Conservation (phyloP, 371 early-diverging fungal genomes). For the Haplosporangium sp. region DNA sequence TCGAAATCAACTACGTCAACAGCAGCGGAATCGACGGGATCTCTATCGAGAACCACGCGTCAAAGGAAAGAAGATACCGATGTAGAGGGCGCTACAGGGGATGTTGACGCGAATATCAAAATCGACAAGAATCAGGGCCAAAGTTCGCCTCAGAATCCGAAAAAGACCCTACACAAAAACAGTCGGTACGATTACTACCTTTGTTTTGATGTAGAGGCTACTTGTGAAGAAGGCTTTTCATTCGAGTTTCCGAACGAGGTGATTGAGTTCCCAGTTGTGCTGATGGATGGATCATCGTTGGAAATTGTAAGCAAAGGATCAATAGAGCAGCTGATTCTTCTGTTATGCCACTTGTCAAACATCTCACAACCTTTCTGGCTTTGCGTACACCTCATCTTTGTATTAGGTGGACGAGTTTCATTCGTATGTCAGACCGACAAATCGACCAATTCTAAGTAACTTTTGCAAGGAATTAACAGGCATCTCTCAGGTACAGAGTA, state of each 20-base stretch:
- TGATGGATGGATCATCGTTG: constrained; percentile 69
- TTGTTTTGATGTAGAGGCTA: constrained; percentile 88
- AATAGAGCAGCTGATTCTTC: constrained; percentile 7
- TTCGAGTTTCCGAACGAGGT: constrained; percentile 79
- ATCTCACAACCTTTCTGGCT: not conserved
- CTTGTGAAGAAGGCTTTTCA: constrained; percentile 72
- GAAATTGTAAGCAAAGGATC: constrained; percentile 60
- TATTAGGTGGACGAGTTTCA: constrained; percentile 75
- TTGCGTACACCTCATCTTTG: not conserved
- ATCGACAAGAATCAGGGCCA: not conserved
- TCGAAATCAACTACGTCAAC: too few species aligned
- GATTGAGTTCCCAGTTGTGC: constrained; percentile 86
- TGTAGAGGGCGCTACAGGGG: not conserved
- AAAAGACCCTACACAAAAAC: constrained; percentile 15
- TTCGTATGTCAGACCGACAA: constrained; percentile 76
- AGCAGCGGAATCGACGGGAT: too few species aligned
- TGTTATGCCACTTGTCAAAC: not conserved
- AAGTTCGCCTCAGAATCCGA: not conserved
- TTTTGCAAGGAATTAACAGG: constrained; percentile 85
- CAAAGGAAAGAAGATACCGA: not conserved
- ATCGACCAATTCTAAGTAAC: constrained; percentile 72
- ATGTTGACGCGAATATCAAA: not conserved
- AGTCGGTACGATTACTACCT: constrained; percentile 68
- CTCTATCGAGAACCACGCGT: too few species aligned
- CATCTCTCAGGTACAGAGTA: constrained; percentile 65